Evolutionary conservation across 1,284 basidiomycete genomes (phyloP).

Genomic region (Paramarasmius palmivorus): DNA sequence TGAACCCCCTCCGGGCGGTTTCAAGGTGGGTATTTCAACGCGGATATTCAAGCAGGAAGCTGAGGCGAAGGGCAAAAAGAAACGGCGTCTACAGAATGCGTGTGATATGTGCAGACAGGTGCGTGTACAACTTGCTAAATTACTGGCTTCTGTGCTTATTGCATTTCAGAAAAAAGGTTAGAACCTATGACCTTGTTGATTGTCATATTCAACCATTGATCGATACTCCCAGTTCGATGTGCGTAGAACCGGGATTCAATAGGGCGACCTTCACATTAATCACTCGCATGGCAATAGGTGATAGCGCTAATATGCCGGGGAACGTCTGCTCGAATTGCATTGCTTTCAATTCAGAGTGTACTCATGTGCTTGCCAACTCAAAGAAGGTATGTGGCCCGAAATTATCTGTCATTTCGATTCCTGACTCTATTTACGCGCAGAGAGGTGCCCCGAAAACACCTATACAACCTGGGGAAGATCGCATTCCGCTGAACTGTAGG

Average conservation of each 20-base stretch:
- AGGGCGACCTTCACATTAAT: not conserved
- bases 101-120: slow-evolving; percentile 9
- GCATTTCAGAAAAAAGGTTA: slow-evolving; percentile 4
- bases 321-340: slow-evolving; percentile 14
- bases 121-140: not conserved
- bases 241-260: not conserved
- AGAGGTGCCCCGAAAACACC: not conserved
- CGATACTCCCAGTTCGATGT: slow-evolving; percentile 7
- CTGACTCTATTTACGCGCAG: not conserved
- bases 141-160: not conserved
- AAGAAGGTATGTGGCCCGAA: slow-evolving; percentile 7
- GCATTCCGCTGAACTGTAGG: not conserved
- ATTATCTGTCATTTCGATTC: not conserved
- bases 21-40: not conserved
- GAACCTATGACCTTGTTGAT: not conserved
- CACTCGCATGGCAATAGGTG: slow-evolving; percentile 8
- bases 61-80: slow-evolving; percentile 1
- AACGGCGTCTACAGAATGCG: slow-evolving; percentile 9
- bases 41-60: too few relatives aligned
- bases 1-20: not conserved
- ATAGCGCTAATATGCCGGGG: slow-evolving; percentile 11
- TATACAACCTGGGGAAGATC: not conserved
- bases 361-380: slow-evolving; percentile 10
- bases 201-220: not conserved
- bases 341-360: slow-evolving; percentile 12